phyloP scores from a whole-genome alignment of 441 rosid species.

The Erodium chrysanthum region DNA sequence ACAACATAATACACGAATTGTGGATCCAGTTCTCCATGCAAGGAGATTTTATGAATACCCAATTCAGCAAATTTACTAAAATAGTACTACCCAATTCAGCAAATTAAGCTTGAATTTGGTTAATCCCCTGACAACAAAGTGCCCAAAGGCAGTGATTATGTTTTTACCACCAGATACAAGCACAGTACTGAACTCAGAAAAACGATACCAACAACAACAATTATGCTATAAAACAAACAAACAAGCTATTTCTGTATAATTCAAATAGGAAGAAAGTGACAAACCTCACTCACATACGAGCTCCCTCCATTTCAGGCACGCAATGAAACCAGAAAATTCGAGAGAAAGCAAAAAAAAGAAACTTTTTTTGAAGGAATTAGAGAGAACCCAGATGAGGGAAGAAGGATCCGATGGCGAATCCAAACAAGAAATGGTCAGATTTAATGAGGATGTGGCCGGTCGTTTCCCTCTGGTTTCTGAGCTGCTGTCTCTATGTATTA shows the following conservation, averaged over 20 bases:
- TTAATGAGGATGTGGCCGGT: neutral
- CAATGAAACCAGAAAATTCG: neutral
- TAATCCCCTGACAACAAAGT: too few species aligned
- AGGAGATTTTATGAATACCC: neutral
- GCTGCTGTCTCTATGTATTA: neutral
- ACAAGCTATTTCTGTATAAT: neutral
- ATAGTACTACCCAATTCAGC: neutral
- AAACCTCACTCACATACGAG: neutral
- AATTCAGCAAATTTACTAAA: neutral
- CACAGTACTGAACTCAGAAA: neutral
- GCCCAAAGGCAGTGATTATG: too few species aligned
- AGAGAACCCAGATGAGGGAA: slow-evolving; percentile 2
- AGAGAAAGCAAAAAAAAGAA: neutral
- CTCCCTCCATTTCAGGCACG: neutral
- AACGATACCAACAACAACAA: neutral
- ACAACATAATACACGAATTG: neutral
- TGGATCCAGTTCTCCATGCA: neutral
- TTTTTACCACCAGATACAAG: neutral
- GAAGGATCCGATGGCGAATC: neutral
- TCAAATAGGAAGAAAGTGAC: neutral
- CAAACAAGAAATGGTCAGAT: neutral
- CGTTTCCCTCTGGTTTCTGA: neutral
- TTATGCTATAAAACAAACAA: neutral
- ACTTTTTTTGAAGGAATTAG: neutral
- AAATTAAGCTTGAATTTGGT: neutral